Conservation (phyloP, 2,329 filamentous ascomycete species). For the Talaromyces sp. region DNA sequence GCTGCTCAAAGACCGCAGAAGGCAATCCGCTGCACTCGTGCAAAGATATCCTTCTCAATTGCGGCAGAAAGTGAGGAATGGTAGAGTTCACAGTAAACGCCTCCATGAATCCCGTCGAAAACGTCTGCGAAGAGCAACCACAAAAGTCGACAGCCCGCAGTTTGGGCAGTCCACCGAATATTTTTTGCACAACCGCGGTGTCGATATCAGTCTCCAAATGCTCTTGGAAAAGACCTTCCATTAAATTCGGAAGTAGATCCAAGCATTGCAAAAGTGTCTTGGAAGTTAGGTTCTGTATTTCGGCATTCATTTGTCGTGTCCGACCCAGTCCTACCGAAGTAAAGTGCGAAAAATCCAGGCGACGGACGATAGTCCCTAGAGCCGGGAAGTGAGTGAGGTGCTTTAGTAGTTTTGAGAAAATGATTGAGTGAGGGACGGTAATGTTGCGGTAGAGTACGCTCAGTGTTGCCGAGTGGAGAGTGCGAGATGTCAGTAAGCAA, state of each 20-base stretch:
- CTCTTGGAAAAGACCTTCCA: slow-evolving; percentile 77
- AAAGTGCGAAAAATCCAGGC: slow-evolving; percentile 82
- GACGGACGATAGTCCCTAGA: slow-evolving; percentile 72
- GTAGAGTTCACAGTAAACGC: slow-evolving; percentile 49
- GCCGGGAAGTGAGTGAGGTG: slow-evolving; percentile 66
- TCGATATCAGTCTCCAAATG: slow-evolving; percentile 75
- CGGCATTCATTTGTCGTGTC: slow-evolving; percentile 70
- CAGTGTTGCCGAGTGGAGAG: slow-evolving; percentile 69
- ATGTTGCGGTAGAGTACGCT: slow-evolving; percentile 75
- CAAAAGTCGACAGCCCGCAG: slow-evolving; percentile 73
- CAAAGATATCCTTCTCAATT: slow-evolving; percentile 67
- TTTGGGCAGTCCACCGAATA: slow-evolving; percentile 65
- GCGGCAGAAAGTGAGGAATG: slow-evolving; percentile 54
- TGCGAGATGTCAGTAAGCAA: slow-evolving; percentile 71
- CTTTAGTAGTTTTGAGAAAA: slow-evolving; percentile 76
- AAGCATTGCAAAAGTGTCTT: slow-evolving; percentile 71
- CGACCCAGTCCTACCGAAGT: slow-evolving; percentile 75
- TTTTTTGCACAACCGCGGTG: slow-evolving; percentile 65
- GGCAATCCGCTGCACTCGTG: slow-evolving; percentile 76
- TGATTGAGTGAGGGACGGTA: slow-evolving; percentile 77
- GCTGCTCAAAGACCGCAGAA: slow-evolving; percentile 63
- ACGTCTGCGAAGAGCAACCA: slow-evolving; percentile 67
- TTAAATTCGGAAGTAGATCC: slow-evolving; percentile 68
- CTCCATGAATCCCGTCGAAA: slow-evolving; percentile 64
- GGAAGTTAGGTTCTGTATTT: slow-evolving; percentile 73